Conservation (phyloP, 139 green algal genomes). For the Haematococcus sp. region DNA sequence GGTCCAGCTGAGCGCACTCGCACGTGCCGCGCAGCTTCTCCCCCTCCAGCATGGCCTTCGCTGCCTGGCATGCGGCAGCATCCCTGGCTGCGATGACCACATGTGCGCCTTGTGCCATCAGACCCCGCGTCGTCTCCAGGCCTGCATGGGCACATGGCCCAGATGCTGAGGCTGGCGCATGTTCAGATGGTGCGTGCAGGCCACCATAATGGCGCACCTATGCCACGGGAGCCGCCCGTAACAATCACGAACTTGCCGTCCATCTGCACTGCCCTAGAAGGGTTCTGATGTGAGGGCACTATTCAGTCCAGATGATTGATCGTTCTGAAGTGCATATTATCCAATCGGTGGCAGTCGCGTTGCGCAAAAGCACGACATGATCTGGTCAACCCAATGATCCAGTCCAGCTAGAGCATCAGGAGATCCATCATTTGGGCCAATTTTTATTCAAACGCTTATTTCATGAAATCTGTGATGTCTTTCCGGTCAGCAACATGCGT, state of each 20-base stretch:
- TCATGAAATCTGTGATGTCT: too few species aligned
- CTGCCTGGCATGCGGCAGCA: conserved; percentile 35
- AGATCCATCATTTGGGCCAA: too few species aligned
- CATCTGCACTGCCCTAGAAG: background rate
- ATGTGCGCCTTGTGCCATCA: conserved; percentile 50
- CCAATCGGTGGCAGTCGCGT: too few species aligned
- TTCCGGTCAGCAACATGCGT: too few species aligned
- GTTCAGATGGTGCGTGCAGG: background rate
- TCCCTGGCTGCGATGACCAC: conserved; percentile 64
- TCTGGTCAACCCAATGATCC: too few species aligned
- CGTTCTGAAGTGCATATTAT: too few species aligned
- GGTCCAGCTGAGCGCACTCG: conserved; percentile 44
- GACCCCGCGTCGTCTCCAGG: conserved; percentile 45
- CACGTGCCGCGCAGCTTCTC: conserved; percentile 23
- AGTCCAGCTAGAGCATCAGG: too few species aligned
- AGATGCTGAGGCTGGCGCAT: too few species aligned
- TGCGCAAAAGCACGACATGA: too few species aligned
- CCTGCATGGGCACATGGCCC: conserved; percentile 7
- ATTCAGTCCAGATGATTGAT: too few species aligned
- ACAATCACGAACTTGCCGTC: conserved; percentile 42
- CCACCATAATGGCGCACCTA: conserved; percentile 30
- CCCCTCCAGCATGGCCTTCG: conserved; percentile 24
- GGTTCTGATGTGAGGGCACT: too few species aligned
- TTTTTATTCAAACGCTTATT: too few species aligned
- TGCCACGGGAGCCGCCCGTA: conserved; percentile 53